Conservation (phyloP, 2,329 filamentous ascomycete species). For the Boeremia exigua region DNA sequence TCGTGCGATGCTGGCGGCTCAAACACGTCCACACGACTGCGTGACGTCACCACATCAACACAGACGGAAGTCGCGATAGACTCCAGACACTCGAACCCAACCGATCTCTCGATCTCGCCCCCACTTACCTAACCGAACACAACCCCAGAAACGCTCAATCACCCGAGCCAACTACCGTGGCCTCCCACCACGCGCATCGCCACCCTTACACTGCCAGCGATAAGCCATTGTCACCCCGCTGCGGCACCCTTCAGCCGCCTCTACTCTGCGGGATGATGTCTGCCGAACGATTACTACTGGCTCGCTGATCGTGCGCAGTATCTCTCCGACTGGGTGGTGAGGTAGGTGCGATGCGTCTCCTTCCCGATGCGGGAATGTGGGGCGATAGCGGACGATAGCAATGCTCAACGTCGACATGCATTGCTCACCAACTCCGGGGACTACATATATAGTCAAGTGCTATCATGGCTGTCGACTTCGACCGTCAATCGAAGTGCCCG, state of each 20-base stretch:
- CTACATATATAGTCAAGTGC: neutral
- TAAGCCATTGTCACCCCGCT: neutral
- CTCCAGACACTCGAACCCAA: too few relatives aligned
- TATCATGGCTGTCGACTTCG: neutral
- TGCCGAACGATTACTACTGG: neutral
- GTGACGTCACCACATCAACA: too few relatives aligned
- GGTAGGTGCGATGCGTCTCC: neutral
- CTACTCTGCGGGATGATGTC: neutral
- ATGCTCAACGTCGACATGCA: neutral
- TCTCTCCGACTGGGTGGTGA: constrained; percentile 1
- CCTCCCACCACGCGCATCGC: neutral
- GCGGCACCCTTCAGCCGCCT: constrained; percentile 3
- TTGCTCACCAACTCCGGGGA: neutral
- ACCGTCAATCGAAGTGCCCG: neutral
- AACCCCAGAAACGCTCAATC: too few relatives aligned
- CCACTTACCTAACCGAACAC: too few relatives aligned
- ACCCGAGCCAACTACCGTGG: too few relatives aligned
- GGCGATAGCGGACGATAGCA: constrained; percentile 10
- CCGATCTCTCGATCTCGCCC: too few relatives aligned
- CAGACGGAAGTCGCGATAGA: too few relatives aligned
- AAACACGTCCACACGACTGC: too few relatives aligned
- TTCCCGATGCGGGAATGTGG: constrained; percentile 6
- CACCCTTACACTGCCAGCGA: neutral
- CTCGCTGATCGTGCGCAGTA: neutral
- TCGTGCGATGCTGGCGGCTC: too few relatives aligned